These are phyloP conservation scores for Pterocarpus santalinus DNA, from an alignment of 306 rosid genomes.

Conservation along the genomic window DNA sequence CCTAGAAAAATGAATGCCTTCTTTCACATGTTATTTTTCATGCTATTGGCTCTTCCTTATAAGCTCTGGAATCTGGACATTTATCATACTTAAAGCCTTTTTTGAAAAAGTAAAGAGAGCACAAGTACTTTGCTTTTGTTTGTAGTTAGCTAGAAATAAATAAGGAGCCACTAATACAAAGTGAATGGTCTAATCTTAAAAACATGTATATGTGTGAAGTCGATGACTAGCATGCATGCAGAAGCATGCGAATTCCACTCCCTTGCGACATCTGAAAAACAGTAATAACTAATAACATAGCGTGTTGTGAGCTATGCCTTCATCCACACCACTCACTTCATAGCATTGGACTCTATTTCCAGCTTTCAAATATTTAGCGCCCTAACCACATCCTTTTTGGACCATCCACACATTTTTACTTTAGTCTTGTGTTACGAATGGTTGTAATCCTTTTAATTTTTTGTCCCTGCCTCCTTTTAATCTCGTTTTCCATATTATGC, in stretches of 20 bases:
- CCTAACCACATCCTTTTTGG: neutral
- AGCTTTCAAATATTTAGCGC: too few species aligned
- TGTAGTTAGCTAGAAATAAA: conserved; percentile 13
- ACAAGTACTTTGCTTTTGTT: conserved; percentile 3
- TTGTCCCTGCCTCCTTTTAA: neutral
- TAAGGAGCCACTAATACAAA: conserved; percentile 9
- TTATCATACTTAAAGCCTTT: conserved; percentile 17
- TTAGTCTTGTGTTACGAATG: neutral
- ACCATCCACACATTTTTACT: neutral
- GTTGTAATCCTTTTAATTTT: neutral
- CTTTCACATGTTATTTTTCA: conserved; percentile 6
- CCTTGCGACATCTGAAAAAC: too few species aligned
- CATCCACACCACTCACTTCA: too few species aligned
- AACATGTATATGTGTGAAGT: neutral
- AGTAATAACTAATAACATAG: too few species aligned
- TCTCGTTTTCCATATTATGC: conserved; percentile 32
- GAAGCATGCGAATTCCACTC: too few species aligned
- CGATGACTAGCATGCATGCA: too few species aligned
- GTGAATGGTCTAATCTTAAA: conserved; percentile 2
- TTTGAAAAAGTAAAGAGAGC: neutral
- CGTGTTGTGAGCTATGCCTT: too few species aligned
- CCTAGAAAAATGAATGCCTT: conserved; percentile 2
- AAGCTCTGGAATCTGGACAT: neutral
- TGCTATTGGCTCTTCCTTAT: conserved; percentile 13
- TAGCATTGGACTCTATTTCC: too few species aligned